Conservation (phyloP, 1,139 yeast genomes). For the Nadsonia starkeyi-henricii region DNA sequence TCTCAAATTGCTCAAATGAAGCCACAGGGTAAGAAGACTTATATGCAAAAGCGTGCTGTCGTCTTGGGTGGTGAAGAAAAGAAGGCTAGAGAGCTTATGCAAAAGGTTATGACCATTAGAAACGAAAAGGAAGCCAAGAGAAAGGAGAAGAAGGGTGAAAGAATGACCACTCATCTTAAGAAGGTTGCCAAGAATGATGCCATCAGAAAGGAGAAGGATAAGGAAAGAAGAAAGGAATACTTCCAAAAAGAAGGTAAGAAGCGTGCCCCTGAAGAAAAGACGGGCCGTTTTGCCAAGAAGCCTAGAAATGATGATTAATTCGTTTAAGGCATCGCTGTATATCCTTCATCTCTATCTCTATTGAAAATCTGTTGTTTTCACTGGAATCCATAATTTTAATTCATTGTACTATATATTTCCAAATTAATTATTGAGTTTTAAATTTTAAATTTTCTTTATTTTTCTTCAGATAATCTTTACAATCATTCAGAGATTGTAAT, state of each 20-base stretch:
- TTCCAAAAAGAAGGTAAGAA: slow-evolving; percentile 64
- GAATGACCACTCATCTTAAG: slow-evolving; percentile 62
- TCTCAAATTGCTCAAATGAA: slow-evolving; percentile 68
- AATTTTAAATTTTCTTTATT: no score
- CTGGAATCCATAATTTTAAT: no score
- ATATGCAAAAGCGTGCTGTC: slow-evolving; percentile 85
- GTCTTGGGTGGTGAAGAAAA: slow-evolving; percentile 86
- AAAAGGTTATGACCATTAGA: slow-evolving; percentile 69
- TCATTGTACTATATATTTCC: no score
- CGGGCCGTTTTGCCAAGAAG: slow-evolving; percentile 10
- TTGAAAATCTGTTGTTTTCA: no score
- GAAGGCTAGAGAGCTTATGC: slow-evolving; percentile 82
- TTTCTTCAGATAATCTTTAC: no score
- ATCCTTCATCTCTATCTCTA: no score
- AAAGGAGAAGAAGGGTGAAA: slow-evolving; percentile 58
- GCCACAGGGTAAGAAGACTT: slow-evolving; percentile 74
- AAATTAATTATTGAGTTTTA: no score
- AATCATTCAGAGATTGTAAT: no score
- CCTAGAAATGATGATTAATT: background rate
- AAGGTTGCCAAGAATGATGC: slow-evolving; percentile 64
- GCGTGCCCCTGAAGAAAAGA: slow-evolving; percentile 27
- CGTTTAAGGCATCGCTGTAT: no score
- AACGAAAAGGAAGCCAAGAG: slow-evolving; percentile 78
- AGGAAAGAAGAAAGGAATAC: slow-evolving; percentile 74
- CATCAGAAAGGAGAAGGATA: slow-evolving; percentile 57